phyloP scores from a whole-genome alignment of 306 rosid genomes.

The Rosa persica region DNA sequence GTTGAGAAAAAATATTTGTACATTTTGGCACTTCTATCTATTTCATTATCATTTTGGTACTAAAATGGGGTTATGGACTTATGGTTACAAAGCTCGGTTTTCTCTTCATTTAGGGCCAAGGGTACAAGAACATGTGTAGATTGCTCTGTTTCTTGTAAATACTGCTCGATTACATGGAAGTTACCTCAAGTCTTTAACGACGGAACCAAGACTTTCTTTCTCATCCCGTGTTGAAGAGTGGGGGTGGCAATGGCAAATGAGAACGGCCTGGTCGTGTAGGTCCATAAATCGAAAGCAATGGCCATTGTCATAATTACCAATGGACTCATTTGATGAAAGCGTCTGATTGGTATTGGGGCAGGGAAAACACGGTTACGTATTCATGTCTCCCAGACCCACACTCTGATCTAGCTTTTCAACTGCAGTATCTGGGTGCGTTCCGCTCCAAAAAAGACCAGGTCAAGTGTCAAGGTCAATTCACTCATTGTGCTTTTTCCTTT shows the following conservation, averaged over 20 bases:
- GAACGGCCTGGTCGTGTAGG: neutral
- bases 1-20: neutral
- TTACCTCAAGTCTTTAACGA: neutral
- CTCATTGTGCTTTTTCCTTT: neutral
- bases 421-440: neutral
- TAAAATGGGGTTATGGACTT: neutral
- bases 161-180: neutral
- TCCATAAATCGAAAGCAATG: neutral
- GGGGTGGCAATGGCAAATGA: neutral
- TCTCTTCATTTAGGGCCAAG: neutral
- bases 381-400: neutral
- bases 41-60: neutral
- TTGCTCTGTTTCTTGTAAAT: neutral
- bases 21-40: neutral
- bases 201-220: neutral
- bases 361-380: neutral
- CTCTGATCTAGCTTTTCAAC: neutral
- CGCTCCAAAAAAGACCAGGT: neutral
- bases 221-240: neutral
- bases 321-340: neutral
- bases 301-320: neutral
- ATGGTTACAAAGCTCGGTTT: neutral
- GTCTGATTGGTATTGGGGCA: conserved; percentile 7
- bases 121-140: neutral
- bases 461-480: neutral